Evolutionary conservation across 768 basidiomycete species (phyloP).

Genomic region (Amanita phalloides): DNA sequence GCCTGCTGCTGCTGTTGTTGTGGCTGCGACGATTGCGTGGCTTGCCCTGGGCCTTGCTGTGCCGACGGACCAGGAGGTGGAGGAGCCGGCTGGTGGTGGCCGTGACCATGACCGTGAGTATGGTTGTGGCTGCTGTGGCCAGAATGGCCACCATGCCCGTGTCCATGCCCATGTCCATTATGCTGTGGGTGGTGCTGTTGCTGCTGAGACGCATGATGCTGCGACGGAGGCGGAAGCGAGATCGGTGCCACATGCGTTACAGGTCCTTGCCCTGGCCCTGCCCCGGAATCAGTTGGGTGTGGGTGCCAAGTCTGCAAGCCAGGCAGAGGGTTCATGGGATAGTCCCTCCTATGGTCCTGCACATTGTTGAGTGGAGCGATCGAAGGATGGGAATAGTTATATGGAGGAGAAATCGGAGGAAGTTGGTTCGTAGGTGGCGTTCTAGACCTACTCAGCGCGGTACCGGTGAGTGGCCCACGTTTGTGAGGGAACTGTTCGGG

Average conservation of each 20-base stretch:
- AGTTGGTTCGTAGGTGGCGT: slow-evolving; percentile 34
- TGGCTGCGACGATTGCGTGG: background rate
- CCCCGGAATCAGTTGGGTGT: background rate
- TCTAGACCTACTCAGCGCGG: slow-evolving; percentile 34
- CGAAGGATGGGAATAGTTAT: slow-evolving; percentile 42
- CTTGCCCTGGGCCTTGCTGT: background rate
- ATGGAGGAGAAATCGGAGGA: slow-evolving; percentile 37
- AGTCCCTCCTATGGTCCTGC: slow-evolving; percentile 7
- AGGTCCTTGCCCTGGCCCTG: background rate
- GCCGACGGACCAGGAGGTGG: background rate
- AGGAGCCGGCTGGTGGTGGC: background rate
- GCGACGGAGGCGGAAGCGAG: background rate
- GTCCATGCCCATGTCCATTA: background rate
- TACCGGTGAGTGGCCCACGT: slow-evolving; percentile 52
- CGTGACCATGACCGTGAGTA: background rate
- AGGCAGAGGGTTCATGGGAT: slow-evolving; percentile 24
- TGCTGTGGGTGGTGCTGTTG: background rate
- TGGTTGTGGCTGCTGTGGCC: background rate
- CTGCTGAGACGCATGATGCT: background rate
- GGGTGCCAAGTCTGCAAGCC: slow-evolving; percentile 38
- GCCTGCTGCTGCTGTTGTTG: background rate
- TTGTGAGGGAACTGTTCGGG: slow-evolving; percentile 80
- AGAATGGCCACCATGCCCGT: background rate
- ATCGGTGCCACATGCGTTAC: background rate
- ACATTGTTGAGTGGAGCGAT: slow-evolving; percentile 28